Conservation (phyloP, 768 basidiomycete species). For the Mycena vitilis region DNA sequence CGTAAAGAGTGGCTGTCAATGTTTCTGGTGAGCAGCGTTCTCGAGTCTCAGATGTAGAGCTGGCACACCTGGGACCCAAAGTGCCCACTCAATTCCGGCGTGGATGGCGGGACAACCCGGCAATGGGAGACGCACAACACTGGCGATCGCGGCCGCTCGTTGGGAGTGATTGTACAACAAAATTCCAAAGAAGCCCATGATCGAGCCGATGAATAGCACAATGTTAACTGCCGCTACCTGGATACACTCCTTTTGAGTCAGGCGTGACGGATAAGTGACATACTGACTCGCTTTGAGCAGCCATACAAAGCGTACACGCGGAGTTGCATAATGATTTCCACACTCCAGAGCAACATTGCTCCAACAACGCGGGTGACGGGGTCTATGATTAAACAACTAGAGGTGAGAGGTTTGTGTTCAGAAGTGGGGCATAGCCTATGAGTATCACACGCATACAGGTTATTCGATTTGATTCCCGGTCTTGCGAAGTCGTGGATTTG, state of each 20-base stretch:
- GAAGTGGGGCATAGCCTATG: not conserved
- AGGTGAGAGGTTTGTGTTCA: not conserved
- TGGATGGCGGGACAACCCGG: constrained; percentile 55
- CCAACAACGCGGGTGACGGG: constrained; percentile 56
- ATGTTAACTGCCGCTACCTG: constrained; percentile 55
- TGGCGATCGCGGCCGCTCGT: constrained; percentile 49
- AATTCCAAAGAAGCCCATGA: constrained; percentile 55
- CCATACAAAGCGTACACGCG: constrained; percentile 57
- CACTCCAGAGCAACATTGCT: constrained; percentile 58
- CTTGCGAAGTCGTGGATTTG: constrained; percentile 58
- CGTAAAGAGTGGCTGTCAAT: constrained; percentile 46
- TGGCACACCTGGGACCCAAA: constrained; percentile 58
- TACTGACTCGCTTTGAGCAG: constrained; percentile 52
- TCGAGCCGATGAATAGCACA: constrained; percentile 53
- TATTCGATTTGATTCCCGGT: constrained; percentile 50
- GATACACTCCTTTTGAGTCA: not conserved
- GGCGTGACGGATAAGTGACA: too few relatives aligned
- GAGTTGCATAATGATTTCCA: constrained; percentile 62
- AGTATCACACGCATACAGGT: constrained; percentile 47
- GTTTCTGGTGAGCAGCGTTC: too few relatives aligned
- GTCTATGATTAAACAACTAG: constrained; percentile 59
- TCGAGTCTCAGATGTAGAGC: too few relatives aligned
- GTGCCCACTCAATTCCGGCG: too few relatives aligned
- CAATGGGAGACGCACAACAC: constrained; percentile 49
- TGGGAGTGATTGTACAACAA: constrained; percentile 50